These are phyloP conservation scores for Cyberlindnera nakhonratchasimensis DNA, from an alignment of 805 yeast species.

Conservation along the genomic window DNA sequence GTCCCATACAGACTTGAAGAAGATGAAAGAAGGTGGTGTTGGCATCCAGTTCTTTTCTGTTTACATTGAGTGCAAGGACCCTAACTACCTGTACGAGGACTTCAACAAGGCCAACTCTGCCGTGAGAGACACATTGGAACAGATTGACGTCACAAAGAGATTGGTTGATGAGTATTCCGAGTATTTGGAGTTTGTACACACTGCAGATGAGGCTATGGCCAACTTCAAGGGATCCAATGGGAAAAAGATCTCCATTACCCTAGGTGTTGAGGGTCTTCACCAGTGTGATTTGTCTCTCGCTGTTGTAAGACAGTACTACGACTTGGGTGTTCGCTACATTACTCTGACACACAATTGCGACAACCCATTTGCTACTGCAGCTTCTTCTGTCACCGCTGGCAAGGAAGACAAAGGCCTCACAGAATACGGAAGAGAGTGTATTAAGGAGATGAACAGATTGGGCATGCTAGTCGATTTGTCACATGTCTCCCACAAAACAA, in stretches of 20 bases:
- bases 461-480: conserved; percentile 52
- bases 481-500: conserved; percentile 47
- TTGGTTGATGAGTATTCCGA: conserved; percentile 30
- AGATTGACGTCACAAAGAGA: conserved; percentile 48
- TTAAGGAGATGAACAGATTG: conserved; percentile 47
- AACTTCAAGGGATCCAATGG: conserved; percentile 27
- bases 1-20: conserved; percentile 43
- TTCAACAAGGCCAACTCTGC: conserved; percentile 33
- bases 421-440: conserved; percentile 37
- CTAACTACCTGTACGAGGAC: conserved; percentile 38
- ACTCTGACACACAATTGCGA: conserved; percentile 55
- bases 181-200: conserved; percentile 38
- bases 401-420: conserved; percentile 43
- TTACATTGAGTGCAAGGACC: conserved; percentile 38
- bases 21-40: conserved; percentile 40
- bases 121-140: conserved; percentile 53
- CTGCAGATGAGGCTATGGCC: conserved; percentile 39
- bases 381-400: conserved; percentile 45
- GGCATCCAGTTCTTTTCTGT: conserved; percentile 52
- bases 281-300: conserved; percentile 48
- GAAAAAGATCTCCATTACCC: conserved; percentile 41
- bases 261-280: conserved; percentile 56
- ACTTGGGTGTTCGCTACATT: conserved; percentile 50
- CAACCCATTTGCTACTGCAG: conserved; percentile 56
- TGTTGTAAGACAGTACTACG: conserved; percentile 45